Base-by-base conservation (phyloP, 352 stramenopile species). In the Phytophthora capsici region DNA sequence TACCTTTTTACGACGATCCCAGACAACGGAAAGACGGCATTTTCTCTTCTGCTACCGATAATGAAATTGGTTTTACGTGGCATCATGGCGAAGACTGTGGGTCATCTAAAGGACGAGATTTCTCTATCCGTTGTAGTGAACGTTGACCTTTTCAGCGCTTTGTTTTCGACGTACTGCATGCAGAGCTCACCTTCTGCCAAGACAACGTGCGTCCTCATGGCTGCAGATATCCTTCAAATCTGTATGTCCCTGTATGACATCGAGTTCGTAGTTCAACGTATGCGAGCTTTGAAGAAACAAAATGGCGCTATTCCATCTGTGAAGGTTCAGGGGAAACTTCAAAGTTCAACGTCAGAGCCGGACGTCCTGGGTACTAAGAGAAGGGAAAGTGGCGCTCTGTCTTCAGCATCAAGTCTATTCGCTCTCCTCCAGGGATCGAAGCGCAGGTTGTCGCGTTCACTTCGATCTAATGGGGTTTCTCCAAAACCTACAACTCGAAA, bases 101-200 rank as follows among this genome's bases (percentile, higher is more conserved):
- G 4, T 41, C 34, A 41, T 41, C 14, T 41, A 19, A 41, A 41
- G 2, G 36, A 41, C 6, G 14, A 41, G 4, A 41, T 41, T 19
- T 16, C 2, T 41, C 14, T 34, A 6, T 2, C 20, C 4, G 38
- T 16, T 23, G 9, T 45, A 14, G 6, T 45, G 38, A 45, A 45
- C 20, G 17, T 45, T 8, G 38, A 25, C 34, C 16, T 82, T n/a
- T 75, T 71, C 41, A 75, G 66, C 41, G 63, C 73, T 7, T 50
- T 80, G 12, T 82, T 74, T 26, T 59, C 68, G 12, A 28, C 63
- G 13, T 80, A 50, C 26, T 76, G 73, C 61, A 69, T 80, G 59
- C 69, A 80, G 32, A 75, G 49, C 38, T 47, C 69, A 4, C 63
- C 37, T 0, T 76, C 66, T 25, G 19, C 71, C 5, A 37, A 46